Conservation (phyloP, 768 basidiomycete genomes). For the Cystobasidium tubakii region DNA sequence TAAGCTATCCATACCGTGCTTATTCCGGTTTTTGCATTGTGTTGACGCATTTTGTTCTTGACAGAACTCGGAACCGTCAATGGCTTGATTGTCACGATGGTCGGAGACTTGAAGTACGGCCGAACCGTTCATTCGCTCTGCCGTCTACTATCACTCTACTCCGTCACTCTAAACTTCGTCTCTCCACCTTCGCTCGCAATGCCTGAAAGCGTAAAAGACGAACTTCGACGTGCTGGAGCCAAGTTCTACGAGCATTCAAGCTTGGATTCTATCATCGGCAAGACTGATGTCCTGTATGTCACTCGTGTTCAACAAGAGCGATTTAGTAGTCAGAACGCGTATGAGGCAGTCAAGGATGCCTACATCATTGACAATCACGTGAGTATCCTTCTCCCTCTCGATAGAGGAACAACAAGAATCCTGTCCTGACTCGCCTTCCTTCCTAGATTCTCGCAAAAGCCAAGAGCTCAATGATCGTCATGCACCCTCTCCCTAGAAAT, state of each 20-base stretch:
- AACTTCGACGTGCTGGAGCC: conserved; percentile 76
- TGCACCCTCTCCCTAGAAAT: conserved; percentile 95
- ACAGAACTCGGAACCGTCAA: conserved; percentile 97
- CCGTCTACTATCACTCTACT: conserved; percentile 81
- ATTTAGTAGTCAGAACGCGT: conserved; percentile 72
- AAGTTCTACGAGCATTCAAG: conserved; percentile 72
- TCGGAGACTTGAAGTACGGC: conserved; percentile 96
- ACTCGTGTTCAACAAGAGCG: conserved; percentile 94
- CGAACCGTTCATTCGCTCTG: conserved; percentile 95
- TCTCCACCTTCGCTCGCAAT: conserved; percentile 78
- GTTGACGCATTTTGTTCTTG: conserved; percentile 54
- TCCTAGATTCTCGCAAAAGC: conserved; percentile 68
- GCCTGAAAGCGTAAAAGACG: conserved; percentile 76
- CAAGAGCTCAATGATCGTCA: conserved; percentile 95
- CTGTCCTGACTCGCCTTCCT: neutral
- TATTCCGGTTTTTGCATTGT: too few relatives aligned
- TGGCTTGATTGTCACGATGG: conserved; percentile 70
- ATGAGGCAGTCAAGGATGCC: conserved; percentile 81
- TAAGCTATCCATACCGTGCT: neutral
- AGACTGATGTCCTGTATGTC: conserved; percentile 94
- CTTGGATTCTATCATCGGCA: conserved; percentile 81
- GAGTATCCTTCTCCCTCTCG: neutral
- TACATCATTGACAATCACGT: conserved; percentile 85
- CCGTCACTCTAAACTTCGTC: conserved; percentile 91
- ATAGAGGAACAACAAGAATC: neutral